Conservation (phyloP, 1,284 basidiomycete genomes). For the Phenoliferia sp. region DNA sequence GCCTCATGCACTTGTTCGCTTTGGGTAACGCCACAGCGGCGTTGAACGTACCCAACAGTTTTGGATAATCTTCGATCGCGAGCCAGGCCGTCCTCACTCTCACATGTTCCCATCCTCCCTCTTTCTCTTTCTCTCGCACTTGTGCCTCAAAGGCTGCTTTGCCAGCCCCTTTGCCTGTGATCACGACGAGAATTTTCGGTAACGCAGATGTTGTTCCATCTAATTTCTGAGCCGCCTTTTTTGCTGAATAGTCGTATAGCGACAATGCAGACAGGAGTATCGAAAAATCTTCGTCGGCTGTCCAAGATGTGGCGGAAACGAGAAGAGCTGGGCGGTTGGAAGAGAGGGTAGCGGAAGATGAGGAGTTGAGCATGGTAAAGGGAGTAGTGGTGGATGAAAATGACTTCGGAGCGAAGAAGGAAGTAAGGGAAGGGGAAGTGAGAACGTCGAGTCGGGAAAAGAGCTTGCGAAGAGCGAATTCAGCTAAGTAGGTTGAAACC, state of each 20-base stretch:
- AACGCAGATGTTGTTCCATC: conserved; percentile 67
- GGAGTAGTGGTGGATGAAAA: conserved; percentile 24
- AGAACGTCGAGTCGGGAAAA: conserved; percentile 51
- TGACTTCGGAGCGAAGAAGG: conserved; percentile 6
- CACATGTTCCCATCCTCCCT: conserved; percentile 66
- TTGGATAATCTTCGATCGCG: conserved; percentile 84
- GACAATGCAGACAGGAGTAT: conserved; percentile 70
- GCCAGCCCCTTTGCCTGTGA: conserved; percentile 89
- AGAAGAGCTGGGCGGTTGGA: conserved; percentile 75
- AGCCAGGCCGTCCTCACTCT: conserved; percentile 76
- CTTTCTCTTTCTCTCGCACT: conserved; percentile 54
- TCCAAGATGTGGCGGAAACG: conserved; percentile 95
- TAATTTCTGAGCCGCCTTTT: conserved; percentile 42
- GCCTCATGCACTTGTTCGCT: neutral
- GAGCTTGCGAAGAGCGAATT: conserved; percentile 45
- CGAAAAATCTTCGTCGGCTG: conserved; percentile 91
- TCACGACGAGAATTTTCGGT: conserved; percentile 69
- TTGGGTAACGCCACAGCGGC: neutral
- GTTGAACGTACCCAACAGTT: conserved; percentile 63
- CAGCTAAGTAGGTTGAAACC: neutral
- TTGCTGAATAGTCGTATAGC: conserved; percentile 63
- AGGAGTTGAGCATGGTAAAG: conserved; percentile 19
- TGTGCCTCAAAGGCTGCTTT: conserved; percentile 66
- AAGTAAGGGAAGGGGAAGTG: conserved; percentile 30
- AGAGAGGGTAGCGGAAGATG: conserved; percentile 46